Evolutionary conservation across 148 eudicot species (phyloP).

Genomic region (Drosera capensis): DNA sequence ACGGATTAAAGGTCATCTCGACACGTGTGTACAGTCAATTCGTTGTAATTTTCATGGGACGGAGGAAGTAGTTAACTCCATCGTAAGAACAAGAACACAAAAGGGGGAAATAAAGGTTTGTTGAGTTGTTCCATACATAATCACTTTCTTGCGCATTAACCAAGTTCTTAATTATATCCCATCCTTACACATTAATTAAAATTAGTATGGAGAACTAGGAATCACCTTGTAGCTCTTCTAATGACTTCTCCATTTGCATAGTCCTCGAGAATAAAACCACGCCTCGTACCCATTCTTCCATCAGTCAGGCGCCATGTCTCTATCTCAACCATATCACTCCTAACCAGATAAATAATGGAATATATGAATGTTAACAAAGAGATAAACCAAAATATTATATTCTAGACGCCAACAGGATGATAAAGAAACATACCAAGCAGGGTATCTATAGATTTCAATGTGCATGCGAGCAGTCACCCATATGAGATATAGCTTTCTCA

Average conservation of each 20-base stretch:
- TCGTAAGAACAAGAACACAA: too few species aligned
- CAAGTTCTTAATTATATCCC: too few species aligned
- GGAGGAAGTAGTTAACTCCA: too few species aligned
- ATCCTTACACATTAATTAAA: too few species aligned
- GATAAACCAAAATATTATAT: neutral
- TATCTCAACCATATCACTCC: conserved; percentile 93
- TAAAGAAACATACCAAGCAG: conserved; percentile 46
- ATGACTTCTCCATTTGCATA: conserved; percentile 69
- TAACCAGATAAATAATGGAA: conserved; percentile 23
- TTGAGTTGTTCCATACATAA: too few species aligned
- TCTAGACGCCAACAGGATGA: neutral
- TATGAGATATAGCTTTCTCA: conserved; percentile 86
- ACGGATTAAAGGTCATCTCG: too few species aligned
- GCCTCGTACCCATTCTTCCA: conserved; percentile 86
- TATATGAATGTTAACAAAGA: conserved; percentile 1
- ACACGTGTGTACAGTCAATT: too few species aligned
- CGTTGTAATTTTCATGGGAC: too few species aligned
- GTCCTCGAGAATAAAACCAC: conserved; percentile 85
- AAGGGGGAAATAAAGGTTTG: too few species aligned
- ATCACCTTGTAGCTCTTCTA: conserved; percentile 87
- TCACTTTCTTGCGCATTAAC: too few species aligned
- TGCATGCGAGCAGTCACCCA: conserved; percentile 99
- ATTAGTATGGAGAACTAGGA: too few species aligned
- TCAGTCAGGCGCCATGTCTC: conserved; percentile 98
- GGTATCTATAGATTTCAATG: conserved; percentile 84